Evolutionary conservation across 192 early-diverging fungal genomes (phyloP).

Genomic region (Gonapodya prolifera): DNA sequence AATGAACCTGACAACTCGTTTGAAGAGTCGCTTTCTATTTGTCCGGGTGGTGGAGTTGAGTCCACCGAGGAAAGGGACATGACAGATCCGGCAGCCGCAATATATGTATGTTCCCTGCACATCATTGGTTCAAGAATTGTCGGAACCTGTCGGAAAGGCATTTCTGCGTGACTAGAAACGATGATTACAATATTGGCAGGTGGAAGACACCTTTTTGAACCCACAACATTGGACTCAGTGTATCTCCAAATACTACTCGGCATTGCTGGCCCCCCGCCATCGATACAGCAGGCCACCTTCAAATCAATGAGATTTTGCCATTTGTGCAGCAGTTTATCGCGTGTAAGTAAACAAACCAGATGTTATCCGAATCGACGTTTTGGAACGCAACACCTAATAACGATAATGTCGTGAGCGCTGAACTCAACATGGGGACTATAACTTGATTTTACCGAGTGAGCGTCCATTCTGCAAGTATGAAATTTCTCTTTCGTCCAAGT

Average conservation of each 20-base stretch:
- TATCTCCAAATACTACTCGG: slow-evolving; percentile 52
- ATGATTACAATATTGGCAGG: too few species aligned
- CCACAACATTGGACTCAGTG: slow-evolving; percentile 21
- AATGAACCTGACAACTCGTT: background rate
- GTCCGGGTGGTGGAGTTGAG: background rate
- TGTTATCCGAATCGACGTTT: slow-evolving; percentile 21
- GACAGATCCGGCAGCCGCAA: background rate
- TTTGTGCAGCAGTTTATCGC: too few species aligned
- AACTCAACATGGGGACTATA: background rate
- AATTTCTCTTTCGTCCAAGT: slow-evolving; percentile 47
- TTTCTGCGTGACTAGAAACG: too few species aligned
- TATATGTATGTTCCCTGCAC: background rate
- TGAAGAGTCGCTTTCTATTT: background rate
- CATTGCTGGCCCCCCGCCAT: slow-evolving; percentile 61
- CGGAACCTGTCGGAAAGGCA: background rate
- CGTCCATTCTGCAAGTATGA: slow-evolving; percentile 56
- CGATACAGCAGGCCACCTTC: slow-evolving; percentile 54
- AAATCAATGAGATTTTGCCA: slow-evolving; percentile 17
- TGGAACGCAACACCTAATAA: slow-evolving; percentile 27
- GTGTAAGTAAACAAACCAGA: slow-evolving; percentile 19
- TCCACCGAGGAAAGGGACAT: background rate
- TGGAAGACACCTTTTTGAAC: too few species aligned
- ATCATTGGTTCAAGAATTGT: background rate
- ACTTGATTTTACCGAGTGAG: slow-evolving; percentile 27
- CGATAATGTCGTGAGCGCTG: background rate